Evolutionary conservation across 345 rosid species (phyloP).

Genomic region (Citrus glauca): DNA sequence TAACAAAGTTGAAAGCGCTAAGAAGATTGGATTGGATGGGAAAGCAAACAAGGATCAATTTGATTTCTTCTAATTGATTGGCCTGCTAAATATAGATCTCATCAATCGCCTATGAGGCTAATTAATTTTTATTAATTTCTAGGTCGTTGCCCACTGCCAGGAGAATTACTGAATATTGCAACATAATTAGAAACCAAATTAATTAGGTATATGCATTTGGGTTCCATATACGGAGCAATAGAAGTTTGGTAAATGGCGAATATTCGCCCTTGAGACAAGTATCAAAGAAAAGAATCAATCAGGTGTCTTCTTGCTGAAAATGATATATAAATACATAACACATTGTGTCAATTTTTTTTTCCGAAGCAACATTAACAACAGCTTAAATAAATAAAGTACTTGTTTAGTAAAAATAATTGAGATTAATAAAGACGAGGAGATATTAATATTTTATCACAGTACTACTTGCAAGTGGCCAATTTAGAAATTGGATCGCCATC

Average conservation of each 20-base stretch:
- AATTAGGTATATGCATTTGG: not conserved
- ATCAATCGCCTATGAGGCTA: not conserved
- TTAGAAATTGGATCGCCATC: not conserved
- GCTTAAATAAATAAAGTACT: not conserved
- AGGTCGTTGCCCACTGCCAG: not conserved
- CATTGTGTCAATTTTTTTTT: not conserved
- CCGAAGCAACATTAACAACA: not conserved
- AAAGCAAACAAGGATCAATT: not conserved
- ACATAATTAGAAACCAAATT: not conserved
- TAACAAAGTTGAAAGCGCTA: not conserved
- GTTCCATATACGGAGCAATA: not conserved
- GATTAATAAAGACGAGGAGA: not conserved
- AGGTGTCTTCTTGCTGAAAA: not conserved
- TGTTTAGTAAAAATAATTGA: not conserved
- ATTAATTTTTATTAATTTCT: not conserved
- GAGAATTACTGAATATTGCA: not conserved
- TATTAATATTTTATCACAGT: not conserved
- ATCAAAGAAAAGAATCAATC: not conserved
- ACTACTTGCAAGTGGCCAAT: not conserved
- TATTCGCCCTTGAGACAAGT: not conserved
- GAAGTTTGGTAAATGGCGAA: not conserved
- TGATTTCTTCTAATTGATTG: not conserved
- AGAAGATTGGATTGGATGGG: not conserved
- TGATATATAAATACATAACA: not conserved
- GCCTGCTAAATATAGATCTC: not conserved